These are phyloP conservation scores for Tulasnella sp. DNA, from an alignment of 768 basidiomycete genomes.

Conservation along the genomic window DNA sequence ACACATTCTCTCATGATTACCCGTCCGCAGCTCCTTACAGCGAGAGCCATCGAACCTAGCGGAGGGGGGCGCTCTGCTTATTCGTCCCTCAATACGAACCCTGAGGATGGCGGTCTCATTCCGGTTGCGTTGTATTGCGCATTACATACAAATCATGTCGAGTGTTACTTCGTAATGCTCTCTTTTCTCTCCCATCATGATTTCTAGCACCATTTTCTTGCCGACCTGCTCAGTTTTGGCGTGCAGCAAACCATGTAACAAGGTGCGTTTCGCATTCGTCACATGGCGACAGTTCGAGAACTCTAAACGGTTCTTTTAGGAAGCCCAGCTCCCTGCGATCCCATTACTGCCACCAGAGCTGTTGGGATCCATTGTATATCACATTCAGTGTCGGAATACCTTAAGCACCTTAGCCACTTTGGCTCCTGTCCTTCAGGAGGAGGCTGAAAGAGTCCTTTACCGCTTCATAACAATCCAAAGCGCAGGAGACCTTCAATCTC, in stretches of 20 bases:
- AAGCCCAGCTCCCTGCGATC: background rate
- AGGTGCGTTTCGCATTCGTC: background rate
- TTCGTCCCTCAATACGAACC: background rate
- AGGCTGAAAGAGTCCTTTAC: background rate
- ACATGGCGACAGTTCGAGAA: background rate
- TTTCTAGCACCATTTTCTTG: background rate
- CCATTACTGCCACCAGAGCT: background rate
- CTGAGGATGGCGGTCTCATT: background rate
- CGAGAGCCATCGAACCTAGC: too few species aligned
- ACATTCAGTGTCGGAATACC: background rate
- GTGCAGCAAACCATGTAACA: background rate
- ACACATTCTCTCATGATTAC: too few species aligned
- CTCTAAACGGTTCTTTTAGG: background rate
- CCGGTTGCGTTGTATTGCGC: background rate
- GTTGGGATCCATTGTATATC: background rate
- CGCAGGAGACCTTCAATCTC: background rate
- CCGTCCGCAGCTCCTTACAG: too few species aligned
- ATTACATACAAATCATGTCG: background rate
- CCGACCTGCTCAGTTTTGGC: background rate
- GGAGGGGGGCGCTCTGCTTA: too few species aligned
- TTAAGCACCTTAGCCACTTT: background rate
- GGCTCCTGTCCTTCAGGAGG: background rate
- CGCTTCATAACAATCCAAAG: background rate
- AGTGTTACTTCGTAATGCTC: background rate
- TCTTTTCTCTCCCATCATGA: background rate